Base-by-base conservation (phyloP, 2,329 filamentous ascomycete genomes). In the Penicillium sp. region DNA sequence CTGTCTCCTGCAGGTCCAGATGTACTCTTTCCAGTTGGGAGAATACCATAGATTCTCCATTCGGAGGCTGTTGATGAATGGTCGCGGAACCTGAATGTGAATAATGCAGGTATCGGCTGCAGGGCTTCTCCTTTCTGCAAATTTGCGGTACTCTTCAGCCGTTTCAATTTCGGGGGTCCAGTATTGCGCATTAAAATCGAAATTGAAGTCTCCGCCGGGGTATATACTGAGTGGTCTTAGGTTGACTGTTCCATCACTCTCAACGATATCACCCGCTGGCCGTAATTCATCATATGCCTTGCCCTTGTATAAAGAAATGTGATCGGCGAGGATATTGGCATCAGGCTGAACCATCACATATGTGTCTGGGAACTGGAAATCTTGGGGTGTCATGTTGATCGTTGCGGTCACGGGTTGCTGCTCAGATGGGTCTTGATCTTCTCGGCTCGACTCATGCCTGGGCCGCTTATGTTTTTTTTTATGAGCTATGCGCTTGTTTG, bases 151-250 rank as follows among this genome's bases (percentile, higher is more conserved):
- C 44, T 34, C 31, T 40, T 39, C 52, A 10, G 34, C 52, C 41
- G 34, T 47, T 27, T 54, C 52, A 10, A 5, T 29, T 38, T 50
- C 39, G 25, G 53, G 49, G 25, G 48, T 49, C 45, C 52, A 54
- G 44, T 41, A 54, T 29, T 46, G 43, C 15, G 41, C 27, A 45
- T 54, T 40, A 46, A 33, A 54, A 31, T 25, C 15, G 19, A 6
- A 55, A 11, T 38, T 49, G n/a, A 53, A 53, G 15, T 53, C 50
- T 34, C 43, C 36, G 29, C 51, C 21, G 23, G 51, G 27, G n/a
- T 9, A 39, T 45, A 36, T 52, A 38, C 44, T 54, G 33, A 51
- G 45, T 47, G 51, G 15, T 5, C 25, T 50, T 29, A 39, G 34
- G 16, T 50, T 50, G 34, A 40, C 47, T 50, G 15, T 39, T 16